phyloP scores from a whole-genome alignment of 495 filamentous ascomycete species.

The Oidiodendron maius region DNA sequence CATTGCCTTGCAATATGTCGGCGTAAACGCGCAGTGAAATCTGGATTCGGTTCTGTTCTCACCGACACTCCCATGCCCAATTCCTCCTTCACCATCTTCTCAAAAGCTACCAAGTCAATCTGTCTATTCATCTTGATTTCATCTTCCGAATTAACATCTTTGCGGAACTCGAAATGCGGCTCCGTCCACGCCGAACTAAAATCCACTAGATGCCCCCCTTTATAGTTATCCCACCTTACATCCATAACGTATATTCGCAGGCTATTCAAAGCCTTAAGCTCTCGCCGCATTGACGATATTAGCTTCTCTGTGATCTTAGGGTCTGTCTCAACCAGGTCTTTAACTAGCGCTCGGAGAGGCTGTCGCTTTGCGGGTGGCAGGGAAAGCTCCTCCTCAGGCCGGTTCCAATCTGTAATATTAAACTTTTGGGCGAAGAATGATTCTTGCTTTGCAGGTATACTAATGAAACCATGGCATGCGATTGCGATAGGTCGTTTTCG shows the following conservation, averaged over 20 bases:
- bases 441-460: neutral
- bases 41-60: neutral
- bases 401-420: too few species aligned
- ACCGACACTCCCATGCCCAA: neutral
- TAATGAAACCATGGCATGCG: neutral
- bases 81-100: neutral
- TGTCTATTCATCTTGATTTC: neutral
- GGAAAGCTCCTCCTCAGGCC: too few species aligned
- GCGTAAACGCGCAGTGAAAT: neutral
- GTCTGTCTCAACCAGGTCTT: neutral
- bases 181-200: neutral
- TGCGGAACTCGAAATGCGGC: neutral
- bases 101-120: neutral
- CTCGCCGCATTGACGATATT: neutral
- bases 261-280: neutral
- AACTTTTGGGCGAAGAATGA: neutral
- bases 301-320: neutral
- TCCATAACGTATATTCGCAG: neutral
- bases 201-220: neutral
- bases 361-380: neutral
- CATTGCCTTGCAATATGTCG: too few species aligned
- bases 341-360: neutral
- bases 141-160: neutral
- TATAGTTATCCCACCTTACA: neutral
- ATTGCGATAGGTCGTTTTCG: neutral